Percentiles rank a stretch among this genome's conserved stretches.
These are phyloP conservation scores for Moricandia arvensis DNA, from an alignment of 345 rosid species.

Conservation along the genomic window DNA sequence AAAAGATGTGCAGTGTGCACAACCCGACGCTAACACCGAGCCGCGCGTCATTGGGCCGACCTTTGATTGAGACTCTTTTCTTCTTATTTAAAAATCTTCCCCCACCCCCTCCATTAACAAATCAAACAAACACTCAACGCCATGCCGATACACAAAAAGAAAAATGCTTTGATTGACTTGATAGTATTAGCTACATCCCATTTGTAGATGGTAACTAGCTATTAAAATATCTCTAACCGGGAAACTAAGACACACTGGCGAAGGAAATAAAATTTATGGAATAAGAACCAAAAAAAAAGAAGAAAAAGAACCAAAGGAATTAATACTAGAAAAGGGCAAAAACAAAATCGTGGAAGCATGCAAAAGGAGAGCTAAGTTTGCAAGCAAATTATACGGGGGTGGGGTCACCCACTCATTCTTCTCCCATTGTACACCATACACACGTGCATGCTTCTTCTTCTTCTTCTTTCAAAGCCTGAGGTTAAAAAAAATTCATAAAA, in stretches of 20 bases:
- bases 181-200: too few species aligned
- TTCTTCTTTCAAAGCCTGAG: not conserved
- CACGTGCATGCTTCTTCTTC: slow-evolving; percentile 44
- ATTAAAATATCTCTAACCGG: not conserved
- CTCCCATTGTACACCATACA: slow-evolving; percentile 32
- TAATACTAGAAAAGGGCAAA: slow-evolving; percentile 16
- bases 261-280: not conserved
- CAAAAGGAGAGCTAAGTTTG: slow-evolving; percentile 44
- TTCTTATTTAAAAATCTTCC: not conserved
- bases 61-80: not conserved
- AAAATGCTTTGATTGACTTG: too few species aligned
- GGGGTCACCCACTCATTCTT: slow-evolving; percentile 32
- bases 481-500: slow-evolving; percentile 19
- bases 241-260: too few species aligned
- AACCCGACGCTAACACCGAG: slow-evolving; percentile 41
- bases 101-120: not conserved
- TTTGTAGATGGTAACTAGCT: not conserved
- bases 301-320: not conserved
- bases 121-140: not conserved
- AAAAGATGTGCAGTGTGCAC: slow-evolving; percentile 31
- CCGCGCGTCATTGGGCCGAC: slow-evolving; percentile 38
- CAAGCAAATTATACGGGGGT: slow-evolving; percentile 56
- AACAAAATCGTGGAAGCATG: slow-evolving; percentile 58
- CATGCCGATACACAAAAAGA: too few species aligned
- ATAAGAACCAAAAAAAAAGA: not conserved